Evolutionary conservation across 805 yeast genomes (phyloP), one percentile per base, ranked within the genome.

Genomic region (Wickerhamiella sorbophila): DNA sequence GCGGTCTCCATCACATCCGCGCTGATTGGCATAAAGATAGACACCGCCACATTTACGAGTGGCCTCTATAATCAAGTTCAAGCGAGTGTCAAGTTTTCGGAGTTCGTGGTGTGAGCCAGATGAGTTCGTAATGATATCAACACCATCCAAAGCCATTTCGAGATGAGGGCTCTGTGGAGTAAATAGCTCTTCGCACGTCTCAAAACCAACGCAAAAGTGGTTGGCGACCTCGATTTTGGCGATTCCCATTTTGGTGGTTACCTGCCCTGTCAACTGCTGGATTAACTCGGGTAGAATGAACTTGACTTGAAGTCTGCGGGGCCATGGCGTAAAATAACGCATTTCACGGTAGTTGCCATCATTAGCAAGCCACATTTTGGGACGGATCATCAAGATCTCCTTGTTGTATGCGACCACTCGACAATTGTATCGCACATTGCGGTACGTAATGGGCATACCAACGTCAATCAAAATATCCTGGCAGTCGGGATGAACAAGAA

Each of bases 1-100:
- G 44, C 99, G 70, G 57, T 93, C 99, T 52, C 99, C 99, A 59
- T 91, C 99, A 60, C 99, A 91, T 2, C 99, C 99, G 50, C 81
- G 77, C 63, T 93, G 99, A 62, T 91, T 91, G 15, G 97, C 74
- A 54, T 91, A 91, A 38, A 91, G 65, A 53, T 91, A 91, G 21
- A 91, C 75, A 29, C 99, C 99, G 41, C 99, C 99, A 57, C 96
- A 87, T 61, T 91, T 86, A 41, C 84, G 73, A 2, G 97, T 87
- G 1, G 98, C 97, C 56, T 84, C 95, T 14, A 77, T 73, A 51
- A 91, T 91, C 55, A 91, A 69, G 44, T 79, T 73, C 65, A 91
- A 66, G 53, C 99, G 72, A 5, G 84, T 77, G 62, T 88, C 75
- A 49, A 93, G 69, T 57, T 91, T 91, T 47, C 98, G 70, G 48